Evolutionary conservation across 202 grass and related monocot species (phyloP), one percentile per base, ranked within the genome.

Genomic region (Panicum virgatum): DNA sequence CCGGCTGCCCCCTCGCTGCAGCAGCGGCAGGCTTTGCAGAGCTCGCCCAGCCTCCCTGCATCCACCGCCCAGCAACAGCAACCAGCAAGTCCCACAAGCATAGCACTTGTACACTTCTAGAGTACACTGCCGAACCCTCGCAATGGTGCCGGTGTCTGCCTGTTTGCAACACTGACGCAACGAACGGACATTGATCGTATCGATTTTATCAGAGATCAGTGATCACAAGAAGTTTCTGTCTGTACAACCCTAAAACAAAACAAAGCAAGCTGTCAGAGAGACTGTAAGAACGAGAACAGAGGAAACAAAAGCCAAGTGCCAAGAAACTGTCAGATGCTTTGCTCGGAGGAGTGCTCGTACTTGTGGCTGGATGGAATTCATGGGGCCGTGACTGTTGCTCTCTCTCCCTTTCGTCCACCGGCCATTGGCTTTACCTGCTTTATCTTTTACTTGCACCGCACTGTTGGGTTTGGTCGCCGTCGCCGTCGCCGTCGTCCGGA

Each of bases 381-480:
- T 45, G 68, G 46, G 83, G 51, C 62, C 32, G 51, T 53, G 51
- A n/a, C 51, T 47, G 62, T 48, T 81, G 30, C 85, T 54, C 14
- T 59, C 42, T 15, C 36, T 40, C 18, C 0, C 70, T 76, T 69
- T 57, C 48, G 63, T 44, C 20, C 65, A 15, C 65, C n/a, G n/a
- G 2, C n/a, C 64, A 42, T 12, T 43, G 23, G 18, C 78, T 82
- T 77, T 36, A 37, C 9, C 29, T 57, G 19, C 66, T 78, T 83
- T 79, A 36, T 74, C 80, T 83, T 73, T 67, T 62, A 60, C 75
- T 48, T 60, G 66, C 58, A 15, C 36, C 44, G 8, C 60, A 6
- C 12, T 64, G 44, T 15, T 51, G 44, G 29, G 12, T 45, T 62
- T 45, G 42, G 23, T 2, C n/a, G 5, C 13, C 9, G 0, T 20